Percentiles rank a stretch among this genome's conserved stretches.
phyloP scores from a whole-genome alignment of 1,139 yeast species.

The Blastobotrys illinoisensis region DNA sequence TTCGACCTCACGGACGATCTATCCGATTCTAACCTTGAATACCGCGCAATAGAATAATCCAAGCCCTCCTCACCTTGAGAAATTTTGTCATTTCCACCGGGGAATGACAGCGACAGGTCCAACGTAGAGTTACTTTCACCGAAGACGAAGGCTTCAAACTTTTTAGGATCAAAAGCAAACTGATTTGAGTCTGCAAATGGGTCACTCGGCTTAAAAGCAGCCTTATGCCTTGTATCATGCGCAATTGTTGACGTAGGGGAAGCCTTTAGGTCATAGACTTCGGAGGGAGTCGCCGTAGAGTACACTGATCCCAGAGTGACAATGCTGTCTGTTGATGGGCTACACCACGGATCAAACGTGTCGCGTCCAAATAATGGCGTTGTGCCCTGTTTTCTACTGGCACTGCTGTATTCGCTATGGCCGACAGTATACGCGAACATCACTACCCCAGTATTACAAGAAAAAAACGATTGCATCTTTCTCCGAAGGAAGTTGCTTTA shows the following conservation, averaged over 20 bases:
- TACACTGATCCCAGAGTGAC: background rate
- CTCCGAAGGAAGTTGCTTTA: background rate
- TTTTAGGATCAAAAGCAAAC: background rate
- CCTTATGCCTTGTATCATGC: background rate
- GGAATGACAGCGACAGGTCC: background rate
- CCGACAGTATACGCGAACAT: background rate
- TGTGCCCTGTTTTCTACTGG: background rate
- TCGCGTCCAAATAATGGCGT: background rate
- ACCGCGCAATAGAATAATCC: background rate
- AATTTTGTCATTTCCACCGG: background rate
- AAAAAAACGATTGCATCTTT: background rate
- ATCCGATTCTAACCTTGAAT: background rate
- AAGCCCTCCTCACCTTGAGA: background rate
- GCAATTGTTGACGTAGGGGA: background rate
- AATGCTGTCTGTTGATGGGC: background rate
- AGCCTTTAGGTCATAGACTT: background rate
- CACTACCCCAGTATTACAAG: background rate
- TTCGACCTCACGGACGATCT: background rate
- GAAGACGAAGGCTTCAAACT: background rate
- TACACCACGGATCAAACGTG: background rate
- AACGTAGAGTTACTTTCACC: background rate
- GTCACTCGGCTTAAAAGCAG: background rate
- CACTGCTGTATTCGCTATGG: background rate
- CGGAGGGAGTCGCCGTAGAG: background rate
- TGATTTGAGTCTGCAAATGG: background rate